Evolutionary conservation across 805 yeast species (phyloP).

Genomic region (Spathaspora hagerdaliae): DNA sequence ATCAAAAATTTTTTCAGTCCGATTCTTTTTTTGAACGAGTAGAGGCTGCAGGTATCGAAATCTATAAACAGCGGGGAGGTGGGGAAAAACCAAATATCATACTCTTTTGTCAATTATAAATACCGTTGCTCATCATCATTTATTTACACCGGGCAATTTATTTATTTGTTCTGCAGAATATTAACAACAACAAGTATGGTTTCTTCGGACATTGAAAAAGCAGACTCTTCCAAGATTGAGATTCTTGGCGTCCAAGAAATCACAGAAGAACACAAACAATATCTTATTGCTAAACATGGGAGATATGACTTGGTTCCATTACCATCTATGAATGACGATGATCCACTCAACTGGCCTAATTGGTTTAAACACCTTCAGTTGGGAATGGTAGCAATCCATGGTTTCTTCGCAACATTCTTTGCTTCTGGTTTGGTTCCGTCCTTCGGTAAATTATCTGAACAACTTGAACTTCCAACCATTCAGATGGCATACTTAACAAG

Average conservation of each 20-base stretch:
- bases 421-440: slow-evolving; percentile 15
- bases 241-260: neutral
- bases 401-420: slow-evolving; percentile 14
- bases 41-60: too few species aligned
- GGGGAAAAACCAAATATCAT: too few species aligned
- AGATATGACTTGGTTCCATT: slow-evolving; percentile 11
- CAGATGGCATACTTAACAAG: slow-evolving; percentile 11
- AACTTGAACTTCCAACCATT: slow-evolving; percentile 6
- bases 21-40: too few species aligned
- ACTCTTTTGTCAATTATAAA: too few species aligned
- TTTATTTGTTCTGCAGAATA: too few species aligned
- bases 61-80: too few species aligned
- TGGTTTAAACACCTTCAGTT: slow-evolving; percentile 8
- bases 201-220: neutral
- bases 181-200: neutral
- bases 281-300: slow-evolving; percentile 11
- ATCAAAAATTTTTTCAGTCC: too few species aligned
- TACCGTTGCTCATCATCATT: too few species aligned
- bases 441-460: slow-evolving; percentile 8
- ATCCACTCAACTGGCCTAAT: slow-evolving; percentile 15
- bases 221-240: neutral
- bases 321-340: slow-evolving; percentile 12
- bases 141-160: too few species aligned
- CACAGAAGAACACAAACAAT: slow-evolving; percentile 7
- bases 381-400: slow-evolving; percentile 13